Percentiles rank a stretch among this genome's conserved stretches.
These are phyloP conservation scores for Monascus ruber DNA, from an alignment of 2,329 filamentous ascomycete genomes.

Conservation along the genomic window DNA sequence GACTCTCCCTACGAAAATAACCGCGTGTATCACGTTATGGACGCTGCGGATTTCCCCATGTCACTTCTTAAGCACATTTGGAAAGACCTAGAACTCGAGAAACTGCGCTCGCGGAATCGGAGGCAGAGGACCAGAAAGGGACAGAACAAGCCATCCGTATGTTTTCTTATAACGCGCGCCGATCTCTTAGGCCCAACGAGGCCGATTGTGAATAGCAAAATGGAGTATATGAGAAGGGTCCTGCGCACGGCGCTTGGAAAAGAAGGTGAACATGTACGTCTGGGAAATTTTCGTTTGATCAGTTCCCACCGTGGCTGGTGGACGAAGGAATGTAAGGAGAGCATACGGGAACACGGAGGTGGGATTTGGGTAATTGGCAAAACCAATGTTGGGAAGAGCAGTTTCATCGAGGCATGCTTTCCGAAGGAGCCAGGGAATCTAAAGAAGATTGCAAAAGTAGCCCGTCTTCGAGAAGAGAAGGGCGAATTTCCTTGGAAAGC, in stretches of 20 bases:
- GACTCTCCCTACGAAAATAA: slow-evolving; percentile 86
- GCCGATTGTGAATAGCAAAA: slow-evolving; percentile 69
- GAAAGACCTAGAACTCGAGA: slow-evolving; percentile 56
- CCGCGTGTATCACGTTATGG: slow-evolving; percentile 88
- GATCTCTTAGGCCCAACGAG: slow-evolving; percentile 79
- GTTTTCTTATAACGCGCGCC: slow-evolving; percentile 80
- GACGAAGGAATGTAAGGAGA: slow-evolving; percentile 74
- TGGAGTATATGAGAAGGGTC: slow-evolving; percentile 72
- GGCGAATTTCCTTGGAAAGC: slow-evolving; percentile 5
- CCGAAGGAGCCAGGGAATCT: slow-evolving; percentile 55
- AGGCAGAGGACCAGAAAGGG: slow-evolving; percentile 57
- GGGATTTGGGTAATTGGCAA: slow-evolving; percentile 97
- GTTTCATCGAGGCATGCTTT: slow-evolving; percentile 76
- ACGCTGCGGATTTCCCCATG: slow-evolving; percentile 94
- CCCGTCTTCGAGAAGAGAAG: slow-evolving; percentile 17
- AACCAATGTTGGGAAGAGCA: slow-evolving; percentile 93
- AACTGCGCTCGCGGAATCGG: slow-evolving; percentile 68
- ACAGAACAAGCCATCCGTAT: slow-evolving; percentile 65
- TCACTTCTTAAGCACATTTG: slow-evolving; percentile 73
- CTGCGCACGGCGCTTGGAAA: slow-evolving; percentile 65
- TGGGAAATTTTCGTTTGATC: slow-evolving; percentile 79
- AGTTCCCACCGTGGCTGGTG: slow-evolving; percentile 84
- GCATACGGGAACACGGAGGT: slow-evolving; percentile 72
- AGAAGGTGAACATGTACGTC: slow-evolving; percentile 55
- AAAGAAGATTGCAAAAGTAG: slow-evolving; percentile 24